Evolutionary conservation across 352 stramenopile species (phyloP).

Genomic region (Phytophthora pistaciae): DNA sequence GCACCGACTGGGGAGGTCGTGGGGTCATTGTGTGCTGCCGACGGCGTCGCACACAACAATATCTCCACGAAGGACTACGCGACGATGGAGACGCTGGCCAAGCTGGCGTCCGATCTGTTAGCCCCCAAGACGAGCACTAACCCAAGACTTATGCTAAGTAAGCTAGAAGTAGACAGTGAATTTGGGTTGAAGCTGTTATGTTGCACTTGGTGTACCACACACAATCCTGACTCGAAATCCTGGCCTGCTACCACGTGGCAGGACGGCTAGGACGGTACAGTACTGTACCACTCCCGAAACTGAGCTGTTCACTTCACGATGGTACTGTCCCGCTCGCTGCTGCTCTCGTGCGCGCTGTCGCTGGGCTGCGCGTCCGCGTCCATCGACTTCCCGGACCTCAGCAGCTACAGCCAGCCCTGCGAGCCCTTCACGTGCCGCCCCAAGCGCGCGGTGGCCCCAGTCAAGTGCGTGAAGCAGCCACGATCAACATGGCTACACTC

Average conservation of each 20-base stretch:
- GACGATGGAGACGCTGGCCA: constrained; percentile 68
- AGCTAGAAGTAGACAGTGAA: background rate
- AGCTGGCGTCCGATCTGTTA: constrained; percentile 57
- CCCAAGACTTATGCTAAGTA: constrained; percentile 25
- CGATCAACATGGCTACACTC: constrained; percentile 16
- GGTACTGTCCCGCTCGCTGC: constrained; percentile 23
- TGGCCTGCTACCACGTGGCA: constrained; percentile 20
- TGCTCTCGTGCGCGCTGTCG: constrained; percentile 27
- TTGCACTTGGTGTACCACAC: background rate
- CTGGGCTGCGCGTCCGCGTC: constrained; percentile 12
- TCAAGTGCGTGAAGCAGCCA: constrained; percentile 25
- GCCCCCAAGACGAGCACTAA: constrained; percentile 22
- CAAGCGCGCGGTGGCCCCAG: constrained; percentile 19
- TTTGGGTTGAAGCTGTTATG: background rate
- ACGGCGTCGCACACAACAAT: constrained; percentile 52
- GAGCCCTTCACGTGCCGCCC: constrained; percentile 48
- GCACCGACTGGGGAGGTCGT: constrained; percentile 59
- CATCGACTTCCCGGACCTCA: constrained; percentile 36
- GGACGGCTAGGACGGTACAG: no score
- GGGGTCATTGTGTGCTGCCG: constrained; percentile 52
- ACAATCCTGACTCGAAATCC: background rate
- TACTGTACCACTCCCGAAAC: background rate
- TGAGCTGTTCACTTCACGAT: constrained; percentile 14
- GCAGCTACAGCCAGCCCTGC: constrained; percentile 52
- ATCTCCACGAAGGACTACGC: constrained; percentile 75